These are phyloP conservation scores for Sporothrix globosa DNA, from an alignment of 2,329 filamentous ascomycete genomes.

Conservation along the genomic window DNA sequence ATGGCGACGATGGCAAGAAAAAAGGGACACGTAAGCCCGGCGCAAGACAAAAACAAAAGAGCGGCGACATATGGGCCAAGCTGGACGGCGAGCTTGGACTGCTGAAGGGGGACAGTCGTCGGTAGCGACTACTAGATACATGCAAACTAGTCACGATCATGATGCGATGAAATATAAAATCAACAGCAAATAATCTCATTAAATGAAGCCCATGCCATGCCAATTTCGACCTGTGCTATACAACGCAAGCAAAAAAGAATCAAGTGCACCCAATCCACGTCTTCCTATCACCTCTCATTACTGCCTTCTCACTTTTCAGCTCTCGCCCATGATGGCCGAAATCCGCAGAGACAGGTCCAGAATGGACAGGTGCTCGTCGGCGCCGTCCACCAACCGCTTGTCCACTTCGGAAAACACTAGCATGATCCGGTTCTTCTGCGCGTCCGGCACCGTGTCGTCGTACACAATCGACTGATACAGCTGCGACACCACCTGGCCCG, in stretches of 20 bases:
- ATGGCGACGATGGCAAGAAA: not conserved
- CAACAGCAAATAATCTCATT: not conserved
- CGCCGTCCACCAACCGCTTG: slow-evolving; percentile 90
- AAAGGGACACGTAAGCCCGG: not conserved
- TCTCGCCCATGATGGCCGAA: slow-evolving; percentile 67
- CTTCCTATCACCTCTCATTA: not conserved
- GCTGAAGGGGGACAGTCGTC: slow-evolving; percentile 45
- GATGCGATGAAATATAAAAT: slow-evolving; percentile 12
- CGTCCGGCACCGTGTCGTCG: slow-evolving; percentile 80
- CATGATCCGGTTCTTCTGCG: slow-evolving; percentile 88
- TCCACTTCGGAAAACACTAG: slow-evolving; percentile 91
- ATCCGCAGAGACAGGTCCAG: slow-evolving; percentile 83
- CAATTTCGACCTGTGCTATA: slow-evolving; percentile 16
- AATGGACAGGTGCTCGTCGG: slow-evolving; percentile 91
- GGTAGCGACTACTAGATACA: not conserved
- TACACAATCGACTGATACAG: slow-evolving; percentile 81
- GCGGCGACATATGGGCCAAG: slow-evolving; percentile 53
- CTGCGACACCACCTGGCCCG: slow-evolving; percentile 78
- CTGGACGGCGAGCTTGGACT: slow-evolving; percentile 60
- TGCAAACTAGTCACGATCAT: slow-evolving; percentile 24
- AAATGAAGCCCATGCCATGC: not conserved
- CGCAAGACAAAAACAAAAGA: slow-evolving; percentile 36
- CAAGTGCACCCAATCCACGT: not conserved
- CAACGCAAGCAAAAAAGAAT: not conserved
- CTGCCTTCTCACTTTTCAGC: slow-evolving; percentile 32